Evolutionary conservation across 176 grass and related monocot species (phyloP), one percentile per base, ranked within the genome.

Genomic region (Rhynchospora tenuis): DNA sequence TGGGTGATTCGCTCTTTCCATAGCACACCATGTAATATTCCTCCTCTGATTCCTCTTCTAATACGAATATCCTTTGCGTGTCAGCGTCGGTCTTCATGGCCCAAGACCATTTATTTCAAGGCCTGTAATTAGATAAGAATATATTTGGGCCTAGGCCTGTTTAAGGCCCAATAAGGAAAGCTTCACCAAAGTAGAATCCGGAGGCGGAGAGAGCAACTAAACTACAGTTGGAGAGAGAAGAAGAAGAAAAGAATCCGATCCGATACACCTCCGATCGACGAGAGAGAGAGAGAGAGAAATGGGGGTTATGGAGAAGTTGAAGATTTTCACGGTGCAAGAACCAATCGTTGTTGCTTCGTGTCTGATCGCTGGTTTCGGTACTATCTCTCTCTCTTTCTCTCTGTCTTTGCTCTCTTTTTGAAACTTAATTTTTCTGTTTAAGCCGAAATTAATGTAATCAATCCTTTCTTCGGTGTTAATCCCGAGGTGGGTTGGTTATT

Each of bases 351-450:
- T 91, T 48, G 91, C 89, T n/a, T 99, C 97, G 31, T 96, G 91
- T 73, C 89, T 96, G 64, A 96, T 99, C 89, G 97, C 91, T 38
- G 89, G 93, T 74, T 85, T 99, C 26, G 97, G 97, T 99, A 88
- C 48, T 58, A 16, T 1, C 14, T 46, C 73, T 24, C 10, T 16
- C 6, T 17, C 22, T 7, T 44, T 6, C 54, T 13, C 6, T 0
- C 10, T n/a, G n/a, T n/a, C n/a, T n/a, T n/a, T 27, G 69, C 19
- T 38, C 51, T 81, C n/a, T 9, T 51, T 58, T 52, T 10, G 9
- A 83, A 57, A 6, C 69, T 50, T 20, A 73, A 9, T 64, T 44
- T 5, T 68, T 1, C 64, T 16, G n/a, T 61, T 38, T 28, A 28
- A 48, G 2, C 6, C 38, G 17, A 12, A 24, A 46, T 46, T 33